Conservation (phyloP, 2,329 filamentous ascomycete genomes). For the Cercospora nicotianae region DNA sequence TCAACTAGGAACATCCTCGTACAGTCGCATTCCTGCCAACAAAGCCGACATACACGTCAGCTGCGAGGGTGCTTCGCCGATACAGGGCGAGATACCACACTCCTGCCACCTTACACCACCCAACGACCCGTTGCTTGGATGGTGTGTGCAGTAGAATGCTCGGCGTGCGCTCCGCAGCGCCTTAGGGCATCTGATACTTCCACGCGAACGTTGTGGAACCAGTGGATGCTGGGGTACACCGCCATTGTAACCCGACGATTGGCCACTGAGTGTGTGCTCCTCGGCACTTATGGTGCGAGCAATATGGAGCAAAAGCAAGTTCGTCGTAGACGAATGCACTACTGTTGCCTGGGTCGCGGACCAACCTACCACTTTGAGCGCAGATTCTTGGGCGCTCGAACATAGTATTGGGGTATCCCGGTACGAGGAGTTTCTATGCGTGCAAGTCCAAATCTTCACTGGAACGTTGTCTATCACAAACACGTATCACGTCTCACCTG, state of each 20-base stretch:
- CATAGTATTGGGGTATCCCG: not conserved
- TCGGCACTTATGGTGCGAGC: not conserved
- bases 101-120: constrained; percentile 9
- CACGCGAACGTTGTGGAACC: constrained; percentile 20
- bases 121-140: not conserved
- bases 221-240: constrained; percentile 14
- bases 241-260: constrained; percentile 4
- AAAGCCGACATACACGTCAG: constrained; percentile 20
- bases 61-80: not conserved
- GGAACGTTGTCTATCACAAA: not conserved
- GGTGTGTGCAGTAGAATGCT: constrained; percentile 10
- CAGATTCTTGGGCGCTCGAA: not conserved
- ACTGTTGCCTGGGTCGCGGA: not conserved
- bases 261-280: not conserved
- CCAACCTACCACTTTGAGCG: not conserved
- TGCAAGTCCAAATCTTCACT: not conserved
- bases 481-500: not conserved
- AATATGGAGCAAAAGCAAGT: not conserved
- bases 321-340: not conserved
- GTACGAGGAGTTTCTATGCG: not conserved
- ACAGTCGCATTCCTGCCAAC: constrained; percentile 19
- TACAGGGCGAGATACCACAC: constrained; percentile 9
- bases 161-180: constrained; percentile 5
- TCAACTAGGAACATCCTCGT: constrained; percentile 20
- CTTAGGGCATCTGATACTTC: constrained; percentile 9